Base-by-base conservation (phyloP, 2,329 filamentous ascomycete genomes). In the Stachybotrys chlorohalonatus region DNA sequence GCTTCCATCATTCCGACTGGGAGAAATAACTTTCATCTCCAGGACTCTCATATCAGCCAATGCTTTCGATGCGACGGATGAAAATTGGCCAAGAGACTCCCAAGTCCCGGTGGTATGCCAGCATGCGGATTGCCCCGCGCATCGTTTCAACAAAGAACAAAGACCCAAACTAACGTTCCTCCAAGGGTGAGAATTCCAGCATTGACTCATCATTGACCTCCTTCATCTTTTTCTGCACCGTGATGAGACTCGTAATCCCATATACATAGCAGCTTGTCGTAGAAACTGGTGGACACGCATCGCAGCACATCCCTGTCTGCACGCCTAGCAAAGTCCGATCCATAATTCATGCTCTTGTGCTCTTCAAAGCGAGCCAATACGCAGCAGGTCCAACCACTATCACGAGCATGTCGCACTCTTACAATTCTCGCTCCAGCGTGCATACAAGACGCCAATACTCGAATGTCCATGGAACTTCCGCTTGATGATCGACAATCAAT, bases 281-380 rank as follows among this genome's bases (percentile, higher is more conserved):
- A 91, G 61, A 91, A 92, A 66, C 87, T 91, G 1, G 86, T 90
- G 24, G 85, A 88, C 1, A 90, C 74, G 60, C 84, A 80, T 17
- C 74, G 61, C 42, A 76, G 54, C 7, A 71, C 54, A 5, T 57
- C 55, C 0, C 55, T 61, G 53, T 64, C 62, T 7, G 53, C 52
- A 30, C 55, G 63, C 1, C 77, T 77, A 59, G 81, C 77, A 56
- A 84, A 81, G 69, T 92, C 91, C 62, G 87, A 89, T 7, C 87
- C 92, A 68, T 97, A 97, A 64, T 95, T 96, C 90, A 96, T 96
- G 68, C 90, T 96, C 71, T 88, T 77, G 67, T 96, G 91, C 66
- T 93, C 88, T 61, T 90, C 87, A 64, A 95, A 95, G 53, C 78
- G 80, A 0, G 80, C 85, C 50, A 92, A 60, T 1, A 93, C 75